Conservation (phyloP, 352 stramenopile genomes). For the Elongisporangium senticosum region DNA sequence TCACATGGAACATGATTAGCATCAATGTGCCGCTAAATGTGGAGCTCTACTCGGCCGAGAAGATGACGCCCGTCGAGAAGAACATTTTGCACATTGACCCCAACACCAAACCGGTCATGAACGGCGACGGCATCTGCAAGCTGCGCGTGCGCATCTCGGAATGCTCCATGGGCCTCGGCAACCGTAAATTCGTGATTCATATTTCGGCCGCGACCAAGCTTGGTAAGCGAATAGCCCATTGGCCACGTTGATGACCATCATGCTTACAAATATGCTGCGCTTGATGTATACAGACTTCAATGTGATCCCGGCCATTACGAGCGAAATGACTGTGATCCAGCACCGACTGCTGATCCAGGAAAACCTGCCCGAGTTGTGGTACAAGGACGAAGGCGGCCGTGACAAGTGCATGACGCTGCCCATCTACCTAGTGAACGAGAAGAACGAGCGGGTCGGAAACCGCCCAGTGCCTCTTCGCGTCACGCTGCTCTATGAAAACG, state of each 20-base stretch:
- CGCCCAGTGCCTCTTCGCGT: conserved; percentile 71
- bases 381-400: conserved; percentile 80
- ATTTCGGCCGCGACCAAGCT: conserved; percentile 59
- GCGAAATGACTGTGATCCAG: conserved; percentile 82
- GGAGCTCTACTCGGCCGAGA: conserved; percentile 78
- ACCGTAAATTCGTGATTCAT: conserved; percentile 83
- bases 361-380: conserved; percentile 79
- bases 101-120: conserved; percentile 73
- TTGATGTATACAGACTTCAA: conserved; percentile 32
- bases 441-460: conserved; percentile 71
- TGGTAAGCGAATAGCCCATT: neutral
- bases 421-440: conserved; percentile 74
- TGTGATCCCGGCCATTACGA: conserved; percentile 58
- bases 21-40: conserved; percentile 74
- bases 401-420: conserved; percentile 85
- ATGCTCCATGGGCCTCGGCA: conserved; percentile 81
- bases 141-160: conserved; percentile 75
- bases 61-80: conserved; percentile 78
- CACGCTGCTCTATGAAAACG: conserved; percentile 84
- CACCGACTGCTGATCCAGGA: conserved; percentile 82
- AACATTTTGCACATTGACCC: conserved; percentile 76
- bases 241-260: neutral
- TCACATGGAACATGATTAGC: conserved; percentile 11
- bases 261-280: too few relatives aligned
- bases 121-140: conserved; percentile 79